A percentile compares a stretch with the other conserved stretches of the same genome.
Evolutionary conservation across 768 basidiomycete species (phyloP).

Genomic region (Coprinopsis marcescibilis): DNA sequence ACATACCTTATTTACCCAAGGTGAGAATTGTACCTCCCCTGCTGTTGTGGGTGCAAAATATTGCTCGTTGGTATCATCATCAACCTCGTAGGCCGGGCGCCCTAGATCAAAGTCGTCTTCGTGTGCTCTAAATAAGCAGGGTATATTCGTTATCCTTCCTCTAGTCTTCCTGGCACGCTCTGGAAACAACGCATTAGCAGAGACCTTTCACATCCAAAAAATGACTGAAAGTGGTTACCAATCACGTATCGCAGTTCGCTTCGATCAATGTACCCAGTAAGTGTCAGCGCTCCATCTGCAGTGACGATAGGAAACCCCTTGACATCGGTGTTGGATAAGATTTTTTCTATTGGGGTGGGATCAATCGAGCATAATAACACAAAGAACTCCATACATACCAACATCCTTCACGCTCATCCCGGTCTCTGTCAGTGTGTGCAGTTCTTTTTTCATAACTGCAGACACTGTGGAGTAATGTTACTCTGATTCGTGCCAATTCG

Average conservation of each 20-base stretch:
- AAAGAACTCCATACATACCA: conserved; percentile 44
- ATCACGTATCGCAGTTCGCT: conserved; percentile 82
- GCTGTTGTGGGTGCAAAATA: conserved; percentile 56
- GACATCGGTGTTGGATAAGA: conserved; percentile 66
- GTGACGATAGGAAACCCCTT: conserved; percentile 91
- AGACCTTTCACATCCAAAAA: too few species aligned
- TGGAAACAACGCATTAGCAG: conserved; percentile 21
- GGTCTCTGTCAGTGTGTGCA: conserved; percentile 64
- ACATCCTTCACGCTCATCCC: conserved; percentile 77
- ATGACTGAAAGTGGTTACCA: too few species aligned
- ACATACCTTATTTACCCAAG: conserved; percentile 91
- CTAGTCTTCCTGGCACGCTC: conserved; percentile 68
- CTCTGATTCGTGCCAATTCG: conserved; percentile 4
- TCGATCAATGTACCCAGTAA: conserved; percentile 86
- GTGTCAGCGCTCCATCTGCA: conserved; percentile 47
- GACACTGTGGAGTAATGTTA: conserved; percentile 49
- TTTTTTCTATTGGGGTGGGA: conserved; percentile 49
- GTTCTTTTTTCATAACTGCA: conserved; percentile 81
- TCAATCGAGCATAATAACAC: conserved; percentile 6
- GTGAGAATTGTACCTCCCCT: conserved; percentile 64
- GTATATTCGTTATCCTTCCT: conserved; percentile 56
- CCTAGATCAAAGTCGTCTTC: conserved; percentile 46
- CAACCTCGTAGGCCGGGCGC: conserved; percentile 45
- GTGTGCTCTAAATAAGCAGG: conserved; percentile 62
- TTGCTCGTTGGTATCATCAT: conserved; percentile 57